Base-by-base conservation (phyloP, 768 basidiomycete genomes). In the Leccinellum luteum region DNA sequence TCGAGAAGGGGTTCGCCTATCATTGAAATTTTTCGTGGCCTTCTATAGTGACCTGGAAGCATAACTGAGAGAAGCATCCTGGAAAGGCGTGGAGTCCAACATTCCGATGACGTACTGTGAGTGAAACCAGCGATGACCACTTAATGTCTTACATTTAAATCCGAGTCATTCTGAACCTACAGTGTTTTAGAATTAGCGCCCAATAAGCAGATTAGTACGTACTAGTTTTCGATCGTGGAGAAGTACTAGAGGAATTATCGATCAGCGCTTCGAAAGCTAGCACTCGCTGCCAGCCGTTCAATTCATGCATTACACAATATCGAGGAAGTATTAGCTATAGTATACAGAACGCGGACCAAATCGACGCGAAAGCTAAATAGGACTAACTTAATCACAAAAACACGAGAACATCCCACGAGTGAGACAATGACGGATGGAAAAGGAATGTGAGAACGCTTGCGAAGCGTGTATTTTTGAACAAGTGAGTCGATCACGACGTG, bases 311-410 rank as follows among this genome's bases (percentile, higher is more conserved):
- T 58, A 34, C 19, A 31, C 9, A 56, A 38, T n/a, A 38, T 38
- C n/a, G 38, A 38, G 38, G 17, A 59, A 54, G 17, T 30, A 59
- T 43, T 35, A 38, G n/a, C 1, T 47, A 27, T 15, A 27, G 7
- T 47, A 47, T 17, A 25, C n/a, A 21, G 35, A 59, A 58, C 53
- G 59, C 60, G 62, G 64, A 28, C 15, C 45, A 14, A 45, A 56
- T 60, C 60, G 28, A 57, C 54, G 64, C 60, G 41, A n/a, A 41
- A 19, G 41, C 3, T 28, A 32, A 51, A 35, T 38, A 48, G 19
- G 5, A 51, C 27, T 19, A 45, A 41, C 35, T 25, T 25, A 30
- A 55, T 30, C 53, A 51, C 25, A 45, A 30, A n/a, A 28, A 23
- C 43, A 51, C 49, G 41, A 35, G 51, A 44, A 52, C 41, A 25